Evolutionary conservation across 1,139 yeast genomes (phyloP).

Genomic region (Blastobotrys persicus): DNA sequence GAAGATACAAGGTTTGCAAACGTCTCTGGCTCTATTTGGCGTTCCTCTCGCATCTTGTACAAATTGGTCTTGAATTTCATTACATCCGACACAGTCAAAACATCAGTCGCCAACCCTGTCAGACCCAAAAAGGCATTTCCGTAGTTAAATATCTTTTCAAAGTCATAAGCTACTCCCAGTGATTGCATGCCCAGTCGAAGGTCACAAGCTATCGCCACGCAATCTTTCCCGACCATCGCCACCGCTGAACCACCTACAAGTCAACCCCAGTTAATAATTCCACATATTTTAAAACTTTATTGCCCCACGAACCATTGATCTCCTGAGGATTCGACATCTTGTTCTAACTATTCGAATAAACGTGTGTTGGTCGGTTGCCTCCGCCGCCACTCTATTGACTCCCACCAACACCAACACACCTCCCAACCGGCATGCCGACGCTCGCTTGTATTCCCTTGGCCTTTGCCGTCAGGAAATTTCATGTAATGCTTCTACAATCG

Average conservation of each 20-base stretch:
- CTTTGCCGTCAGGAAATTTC: too few relatives aligned
- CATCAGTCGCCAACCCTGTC: constrained; percentile 95
- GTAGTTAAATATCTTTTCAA: constrained; percentile 84
- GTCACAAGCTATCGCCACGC: constrained; percentile 97
- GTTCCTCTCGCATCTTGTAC: constrained; percentile 88
- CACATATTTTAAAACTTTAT: background rate
- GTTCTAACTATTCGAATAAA: background rate
- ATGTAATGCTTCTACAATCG: too few relatives aligned
- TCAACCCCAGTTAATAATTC: constrained; percentile 8
- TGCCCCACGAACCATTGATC: constrained; percentile 33
- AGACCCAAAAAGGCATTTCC: constrained; percentile 87
- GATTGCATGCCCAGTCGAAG: constrained; percentile 92
- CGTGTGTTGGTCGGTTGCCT: background rate
- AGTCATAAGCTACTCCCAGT: constrained; percentile 84
- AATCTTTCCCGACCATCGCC: constrained; percentile 98
- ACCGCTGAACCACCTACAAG: constrained; percentile 87
- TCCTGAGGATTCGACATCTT: constrained; percentile 37
- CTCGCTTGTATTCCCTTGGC: background rate
- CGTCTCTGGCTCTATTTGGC: constrained; percentile 87
- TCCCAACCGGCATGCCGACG: background rate
- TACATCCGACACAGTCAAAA: constrained; percentile 72
- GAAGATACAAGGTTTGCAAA: constrained; percentile 91
- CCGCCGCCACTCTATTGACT: background rate
- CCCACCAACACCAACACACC: background rate
- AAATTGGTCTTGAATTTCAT: constrained; percentile 84